Evolutionary conservation across 202 grass and related monocot species (phyloP), one percentile per base, ranked within the genome.

Genomic region (Tripidium arundinaceum): DNA sequence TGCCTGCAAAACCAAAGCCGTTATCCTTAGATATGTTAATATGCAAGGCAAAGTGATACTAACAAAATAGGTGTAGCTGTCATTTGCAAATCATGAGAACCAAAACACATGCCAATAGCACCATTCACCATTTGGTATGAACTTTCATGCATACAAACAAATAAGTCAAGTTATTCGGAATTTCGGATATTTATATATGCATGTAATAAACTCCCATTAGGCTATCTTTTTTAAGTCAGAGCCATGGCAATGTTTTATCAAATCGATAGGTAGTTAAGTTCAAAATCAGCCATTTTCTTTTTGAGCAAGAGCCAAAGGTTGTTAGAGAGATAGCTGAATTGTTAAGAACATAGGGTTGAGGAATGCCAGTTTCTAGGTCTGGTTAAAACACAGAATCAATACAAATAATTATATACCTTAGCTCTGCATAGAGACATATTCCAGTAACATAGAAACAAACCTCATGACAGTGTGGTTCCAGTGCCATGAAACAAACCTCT

Each of bases 401-500:
- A 68, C 21, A 18, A 70, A 68, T 31, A 4, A 24, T 11, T 4
- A 62, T 82, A 94, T 91, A 89, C 94, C 62, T 97, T 97, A 75
- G 91, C 92, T 86, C 94, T 38, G 85, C 89, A 76, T 97, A 97
- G 62, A 97, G 89, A 58, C 89, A 84, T 86, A 97, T 88, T 78
- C 94, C 94, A 25, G 91, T 91, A 80, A 33, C 31, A 94, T 97
- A 97, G 66, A 97, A 94, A 47, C 89, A 89, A 62, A 97, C 94
- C 86, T 97, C 94, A 47, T 87, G 91, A 57, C 91, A 97, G 94
- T 36, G 94, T 97, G 40, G 94, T 89, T 29, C 91, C 89, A 18
- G 94, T 97, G 8, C 94, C 94, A 58, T 89, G 91, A 72, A 94
- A 97, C 79, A 97, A 97, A 19, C 89, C 91, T 79, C 67, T 91